These are phyloP conservation scores for Solanum microdontum DNA, from an alignment of 257 asterid species.

Conservation along the genomic window DNA sequence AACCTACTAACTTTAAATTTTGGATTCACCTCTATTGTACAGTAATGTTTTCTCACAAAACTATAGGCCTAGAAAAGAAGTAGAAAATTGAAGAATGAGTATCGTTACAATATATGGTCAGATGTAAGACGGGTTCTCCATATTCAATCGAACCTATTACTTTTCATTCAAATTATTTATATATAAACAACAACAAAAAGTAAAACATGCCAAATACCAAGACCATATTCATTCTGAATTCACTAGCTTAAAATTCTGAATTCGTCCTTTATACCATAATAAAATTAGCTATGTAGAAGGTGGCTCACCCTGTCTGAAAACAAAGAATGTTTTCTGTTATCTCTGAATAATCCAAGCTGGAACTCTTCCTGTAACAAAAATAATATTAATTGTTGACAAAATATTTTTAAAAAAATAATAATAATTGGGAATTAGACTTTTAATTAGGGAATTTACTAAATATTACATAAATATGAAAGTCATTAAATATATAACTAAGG, in stretches of 20 bases:
- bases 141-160: neutral
- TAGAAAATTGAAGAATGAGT: neutral
- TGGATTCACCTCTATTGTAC: neutral
- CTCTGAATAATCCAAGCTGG: slow-evolving; percentile 40
- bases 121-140: neutral
- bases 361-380: slow-evolving; percentile 33
- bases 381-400: neutral
- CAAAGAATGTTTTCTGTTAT: slow-evolving; percentile 27
- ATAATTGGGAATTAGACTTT: neutral
- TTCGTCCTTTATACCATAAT: neutral
- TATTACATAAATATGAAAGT: neutral
- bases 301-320: slow-evolving; percentile 33
- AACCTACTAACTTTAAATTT: neutral
- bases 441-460: neutral
- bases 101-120: neutral
- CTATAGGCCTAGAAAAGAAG: neutral
- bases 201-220: neutral
- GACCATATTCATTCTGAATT: neutral
- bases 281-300: no score
- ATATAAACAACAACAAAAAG: neutral
- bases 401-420: neutral
- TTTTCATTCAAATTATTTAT: neutral
- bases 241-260: neutral
- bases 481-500: neutral
- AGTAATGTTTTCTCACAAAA: neutral